Conservation (phyloP, 2,329 filamentous ascomycete species). For the Pseudopyricularia cyperi region DNA sequence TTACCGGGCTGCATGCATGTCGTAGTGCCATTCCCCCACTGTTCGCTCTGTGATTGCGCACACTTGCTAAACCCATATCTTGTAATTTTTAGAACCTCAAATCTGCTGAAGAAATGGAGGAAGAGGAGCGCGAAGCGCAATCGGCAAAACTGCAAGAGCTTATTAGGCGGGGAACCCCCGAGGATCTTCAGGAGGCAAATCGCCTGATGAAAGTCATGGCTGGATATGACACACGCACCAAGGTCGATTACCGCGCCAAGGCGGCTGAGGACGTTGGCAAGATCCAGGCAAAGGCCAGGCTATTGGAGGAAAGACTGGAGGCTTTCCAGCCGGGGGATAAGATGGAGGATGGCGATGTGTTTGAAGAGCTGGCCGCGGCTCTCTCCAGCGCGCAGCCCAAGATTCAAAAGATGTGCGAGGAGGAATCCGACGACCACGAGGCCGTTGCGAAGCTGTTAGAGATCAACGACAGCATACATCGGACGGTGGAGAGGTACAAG, state of each 20-base stretch:
- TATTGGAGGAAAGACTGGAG: conserved; percentile 87
- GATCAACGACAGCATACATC: conserved; percentile 97
- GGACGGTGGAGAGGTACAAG: conserved; percentile 91
- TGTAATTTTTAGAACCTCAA: conserved; percentile 61
- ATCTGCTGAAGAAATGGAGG: conserved; percentile 97
- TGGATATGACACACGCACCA: conserved; percentile 86
- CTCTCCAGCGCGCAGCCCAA: conserved; percentile 92
- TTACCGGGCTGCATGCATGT: not conserved
- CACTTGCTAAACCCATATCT: conserved; percentile 12
- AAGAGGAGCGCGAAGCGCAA: conserved; percentile 87
- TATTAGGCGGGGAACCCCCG: conserved; percentile 80
- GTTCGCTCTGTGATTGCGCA: no score
- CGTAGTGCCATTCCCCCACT: not conserved
- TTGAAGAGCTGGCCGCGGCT: conserved; percentile 75
- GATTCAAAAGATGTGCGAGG: conserved; percentile 98
- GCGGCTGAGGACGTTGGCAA: conserved; percentile 89
- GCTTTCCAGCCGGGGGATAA: conserved; percentile 70
- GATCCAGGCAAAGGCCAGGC: conserved; percentile 86
- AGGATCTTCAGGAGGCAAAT: conserved; percentile 93
- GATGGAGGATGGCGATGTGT: conserved; percentile 55
- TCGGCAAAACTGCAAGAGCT: conserved; percentile 97
- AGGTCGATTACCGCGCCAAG: conserved; percentile 96
- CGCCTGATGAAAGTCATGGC: conserved; percentile 99
- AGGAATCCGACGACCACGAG: conserved; percentile 93
- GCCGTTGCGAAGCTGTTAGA: conserved; percentile 90